Base-by-base conservation (phyloP, 768 basidiomycete species). In the Galerina sulciceps region DNA sequence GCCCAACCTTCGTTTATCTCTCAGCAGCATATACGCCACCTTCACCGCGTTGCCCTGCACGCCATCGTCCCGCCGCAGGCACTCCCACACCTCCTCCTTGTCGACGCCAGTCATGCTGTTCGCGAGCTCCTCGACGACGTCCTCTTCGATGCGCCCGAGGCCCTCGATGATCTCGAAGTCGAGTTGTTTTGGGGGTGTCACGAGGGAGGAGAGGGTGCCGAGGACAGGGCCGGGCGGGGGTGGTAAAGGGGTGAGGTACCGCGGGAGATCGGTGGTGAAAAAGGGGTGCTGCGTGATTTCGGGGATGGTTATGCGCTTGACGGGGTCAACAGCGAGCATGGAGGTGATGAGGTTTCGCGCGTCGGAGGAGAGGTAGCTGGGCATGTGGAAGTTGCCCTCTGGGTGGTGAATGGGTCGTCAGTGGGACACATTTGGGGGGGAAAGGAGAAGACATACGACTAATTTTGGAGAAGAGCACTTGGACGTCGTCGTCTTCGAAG, bases 401-500 rank as follows among this genome's bases (percentile, higher is more conserved):
- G 70, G 1, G 43, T 23, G 4, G 34, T 17, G n/a, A 52, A 35
- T 62, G 58, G n/a, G 8, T 20, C 10, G 48, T 65, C 42, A 67
- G 51, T 40, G 22, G 43, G 11, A 55, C 26, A 46, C 54, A 46
- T 44, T 37, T n/a, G n/a, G n/a, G 37, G 38, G 18, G 47, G 11
- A 8, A 26, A 31, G 35, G 13, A 18, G 23, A 10, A 35, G 31
- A 78, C 87, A 69, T 66, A 90, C 93, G 89, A 60, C 90, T 91
- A 67, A 99, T 99, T 77, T 98, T 98, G 55, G 90, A 88, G 77
- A 99, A 99, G 10, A 99, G 75, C 0, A 85, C 81, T 48, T 94
- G 93, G 41, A 99, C 94, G 69, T 97, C 92, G 44, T 97, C 94
- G 74, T 99, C 96, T 76, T 99, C 97, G 70, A 99, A 99, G 1